phyloP scores from a whole-genome alignment of 306 rosid species.

The peach (Prunus persica) region Prunus_persica_NCBIv2 NC_034016.1:4388001-4388500 shows the following conservation, averaged over 20 bases:
- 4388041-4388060: background rate
- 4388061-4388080: background rate
- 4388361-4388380: slow-evolving; percentile 12
- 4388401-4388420: slow-evolving; percentile 16
- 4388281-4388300: slow-evolving; percentile 3
- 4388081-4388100: slow-evolving; percentile 18
- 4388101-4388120: background rate
- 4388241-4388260: slow-evolving; percentile 18
- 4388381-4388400: slow-evolving; percentile 20
- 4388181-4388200: slow-evolving; percentile 16
- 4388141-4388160: background rate
- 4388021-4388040: slow-evolving; percentile 11
- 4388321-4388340: background rate
- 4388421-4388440: slow-evolving; percentile 12
- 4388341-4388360: slow-evolving; percentile 10
- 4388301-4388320: background rate
- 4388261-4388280: slow-evolving; percentile 23
- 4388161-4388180: slow-evolving; percentile 18
- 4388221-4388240: slow-evolving; percentile 11
- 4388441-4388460: slow-evolving; percentile 5
- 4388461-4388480: slow-evolving; percentile 7
- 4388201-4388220: slow-evolving; percentile 7
- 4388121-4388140: background rate
- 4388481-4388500: slow-evolving; percentile 14
- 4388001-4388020: slow-evolving; percentile 22